These are phyloP conservation scores for Phaeosphaeria sp. DNA, from an alignment of 2,329 filamentous ascomycete genomes.

Conservation along the genomic window DNA sequence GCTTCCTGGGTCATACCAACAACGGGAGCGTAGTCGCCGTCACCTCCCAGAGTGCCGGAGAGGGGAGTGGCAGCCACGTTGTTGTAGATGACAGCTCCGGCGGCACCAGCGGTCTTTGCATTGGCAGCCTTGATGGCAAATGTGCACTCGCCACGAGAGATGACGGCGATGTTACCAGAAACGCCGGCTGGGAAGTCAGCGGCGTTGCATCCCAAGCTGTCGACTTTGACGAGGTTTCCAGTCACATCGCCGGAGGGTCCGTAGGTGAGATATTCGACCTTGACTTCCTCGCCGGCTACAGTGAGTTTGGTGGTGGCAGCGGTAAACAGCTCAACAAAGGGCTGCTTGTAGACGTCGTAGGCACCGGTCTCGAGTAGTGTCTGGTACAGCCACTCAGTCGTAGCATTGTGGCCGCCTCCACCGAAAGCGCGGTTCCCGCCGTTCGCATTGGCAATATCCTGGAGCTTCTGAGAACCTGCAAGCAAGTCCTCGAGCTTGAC, in stretches of 20 bases:
- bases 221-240: conserved; percentile 66
- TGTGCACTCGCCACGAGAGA: conserved; percentile 70
- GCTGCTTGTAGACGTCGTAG: conserved; percentile 44
- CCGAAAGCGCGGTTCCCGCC: conserved; percentile 47
- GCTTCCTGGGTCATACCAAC: conserved; percentile 69
- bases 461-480: conserved; percentile 40
- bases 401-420: conserved; percentile 43
- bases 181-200: conserved; percentile 65
- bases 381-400: conserved; percentile 41
- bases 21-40: conserved; percentile 65
- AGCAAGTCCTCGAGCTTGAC: conserved; percentile 41
- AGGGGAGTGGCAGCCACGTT: conserved; percentile 64
- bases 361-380: conserved; percentile 37
- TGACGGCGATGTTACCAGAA: conserved; percentile 69
- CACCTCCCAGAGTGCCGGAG: conserved; percentile 69
- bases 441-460: conserved; percentile 39
- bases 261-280: conserved; percentile 51
- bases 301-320: conserved; percentile 35
- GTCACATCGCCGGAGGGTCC: conserved; percentile 69
- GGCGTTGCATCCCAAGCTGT: conserved; percentile 67
- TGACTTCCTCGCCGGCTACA: conserved; percentile 30
- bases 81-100: conserved; percentile 75
- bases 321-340: conserved; percentile 44
- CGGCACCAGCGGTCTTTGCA: conserved; percentile 71
- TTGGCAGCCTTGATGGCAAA: conserved; percentile 72